These are phyloP conservation scores for Candida sithepensis DNA, from an alignment of 805 yeast species.

Conservation along the genomic window DNA sequence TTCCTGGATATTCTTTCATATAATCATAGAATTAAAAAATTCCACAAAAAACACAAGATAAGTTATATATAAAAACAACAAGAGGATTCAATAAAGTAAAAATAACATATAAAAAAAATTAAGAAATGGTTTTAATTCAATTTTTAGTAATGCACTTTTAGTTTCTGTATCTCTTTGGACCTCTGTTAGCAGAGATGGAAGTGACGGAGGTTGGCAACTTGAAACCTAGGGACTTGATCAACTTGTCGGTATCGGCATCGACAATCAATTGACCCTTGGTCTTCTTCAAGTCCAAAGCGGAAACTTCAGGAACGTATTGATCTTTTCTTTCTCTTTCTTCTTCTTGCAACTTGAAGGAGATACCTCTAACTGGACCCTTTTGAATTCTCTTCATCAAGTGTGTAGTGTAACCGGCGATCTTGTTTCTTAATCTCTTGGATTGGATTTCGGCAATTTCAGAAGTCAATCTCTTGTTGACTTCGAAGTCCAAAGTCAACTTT, in stretches of 20 bases:
- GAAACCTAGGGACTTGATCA: conserved; percentile 92
- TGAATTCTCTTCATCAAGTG: conserved; percentile 99
- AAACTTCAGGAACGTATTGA: conserved; percentile 99
- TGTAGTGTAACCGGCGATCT: conserved; percentile 99
- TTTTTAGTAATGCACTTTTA: conserved; percentile 37
- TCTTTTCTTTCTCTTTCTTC: conserved; percentile 99
- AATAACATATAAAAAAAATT: too few species aligned
- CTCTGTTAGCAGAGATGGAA: conserved; percentile 85
- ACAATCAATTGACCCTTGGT: conserved; percentile 95
- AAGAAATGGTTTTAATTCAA: too few species aligned
- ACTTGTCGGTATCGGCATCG: conserved; percentile 93
- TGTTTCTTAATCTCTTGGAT: conserved; percentile 99
- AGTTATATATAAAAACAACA: not conserved
- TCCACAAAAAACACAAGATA: not conserved
- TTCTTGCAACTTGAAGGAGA: conserved; percentile 99
- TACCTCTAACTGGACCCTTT: conserved; percentile 99
- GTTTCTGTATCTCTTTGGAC: conserved; percentile 83
- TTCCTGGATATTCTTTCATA: too few species aligned
- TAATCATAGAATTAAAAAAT: too few species aligned
- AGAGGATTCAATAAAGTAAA: not conserved
- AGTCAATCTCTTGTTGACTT: conserved; percentile 99
- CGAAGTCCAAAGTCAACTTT: conserved; percentile 98
- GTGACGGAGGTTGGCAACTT: conserved; percentile 81
- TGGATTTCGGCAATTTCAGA: conserved; percentile 98
- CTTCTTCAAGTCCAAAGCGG: conserved; percentile 97